Evolutionary conservation across 2,329 filamentous ascomycete genomes (phyloP).

Genomic region (Domatiomyces catenatus): DNA sequence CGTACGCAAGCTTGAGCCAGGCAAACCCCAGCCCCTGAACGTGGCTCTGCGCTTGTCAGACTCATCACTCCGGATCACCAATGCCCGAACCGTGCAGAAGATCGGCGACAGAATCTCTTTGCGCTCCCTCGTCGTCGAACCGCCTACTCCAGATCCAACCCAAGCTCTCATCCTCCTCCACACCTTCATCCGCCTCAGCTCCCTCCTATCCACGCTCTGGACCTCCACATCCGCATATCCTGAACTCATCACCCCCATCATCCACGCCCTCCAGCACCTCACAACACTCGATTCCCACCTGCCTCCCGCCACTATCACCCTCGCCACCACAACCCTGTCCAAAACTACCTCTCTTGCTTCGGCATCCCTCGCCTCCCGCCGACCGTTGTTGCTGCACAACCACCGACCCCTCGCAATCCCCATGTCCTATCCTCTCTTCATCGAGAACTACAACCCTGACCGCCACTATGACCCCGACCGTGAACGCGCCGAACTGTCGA

Average conservation of each 20-base stretch:
- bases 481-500: slow-evolving; percentile 70
- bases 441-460: slow-evolving; percentile 83
- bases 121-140: slow-evolving; percentile 36
- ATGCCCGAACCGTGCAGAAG: slow-evolving; percentile 1
- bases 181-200: slow-evolving; percentile 46
- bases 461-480: slow-evolving; percentile 95
- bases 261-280: slow-evolving; percentile 46
- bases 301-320: slow-evolving; percentile 36
- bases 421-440: slow-evolving; percentile 80
- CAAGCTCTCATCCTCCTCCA: slow-evolving; percentile 8
- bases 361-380: slow-evolving; percentile 46
- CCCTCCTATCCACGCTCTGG: slow-evolving; percentile 58
- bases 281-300: slow-evolving; percentile 24
- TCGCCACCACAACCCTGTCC: slow-evolving; percentile 20
- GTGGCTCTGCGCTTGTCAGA: slow-evolving; percentile 24
- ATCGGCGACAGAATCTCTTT: slow-evolving; percentile 42
- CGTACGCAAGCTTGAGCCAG: slow-evolving; percentile 1
- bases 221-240: slow-evolving; percentile 54
- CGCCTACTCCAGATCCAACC: slow-evolving; percentile 2
- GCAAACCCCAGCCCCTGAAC: slow-evolving; percentile 4
- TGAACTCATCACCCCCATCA: slow-evolving; percentile 59
- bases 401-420: slow-evolving; percentile 82
- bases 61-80: slow-evolving; percentile 34
- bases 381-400: slow-evolving; percentile 74
- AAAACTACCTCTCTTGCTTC: slow-evolving; percentile 36